phyloP scores from a whole-genome alignment of 2,329 filamentous ascomycete species.

The Alternaria triticimaculans region DNA sequence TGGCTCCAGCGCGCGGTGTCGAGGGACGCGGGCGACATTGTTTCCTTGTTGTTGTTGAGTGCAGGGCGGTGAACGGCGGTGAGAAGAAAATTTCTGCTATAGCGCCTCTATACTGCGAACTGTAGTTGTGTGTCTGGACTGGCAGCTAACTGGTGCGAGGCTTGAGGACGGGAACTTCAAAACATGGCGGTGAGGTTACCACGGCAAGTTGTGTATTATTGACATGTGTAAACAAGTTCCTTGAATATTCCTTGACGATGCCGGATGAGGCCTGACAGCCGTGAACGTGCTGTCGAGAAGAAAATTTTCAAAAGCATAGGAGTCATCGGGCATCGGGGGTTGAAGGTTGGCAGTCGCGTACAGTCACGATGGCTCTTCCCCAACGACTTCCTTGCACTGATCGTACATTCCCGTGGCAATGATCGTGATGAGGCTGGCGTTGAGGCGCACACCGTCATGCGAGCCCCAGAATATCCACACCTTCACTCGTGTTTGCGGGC shows the following conservation, averaged over 20 bases:
- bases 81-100: constrained; percentile 37
- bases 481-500: constrained; percentile 14
- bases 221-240: constrained; percentile 1
- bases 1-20: constrained; percentile 37
- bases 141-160: constrained; percentile 38
- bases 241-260: background rate
- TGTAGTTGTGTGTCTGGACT: constrained; percentile 28
- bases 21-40: constrained; percentile 37
- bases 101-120: constrained; percentile 10
- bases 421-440: constrained; percentile 12
- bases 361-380: background rate
- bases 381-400: constrained; percentile 14
- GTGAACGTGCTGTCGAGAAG: constrained; percentile 21
- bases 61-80: constrained; percentile 43
- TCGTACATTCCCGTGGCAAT: constrained; percentile 15
- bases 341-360: background rate
- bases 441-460: constrained; percentile 5
- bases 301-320: constrained; percentile 25
- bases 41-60: constrained; percentile 23
- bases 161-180: constrained; percentile 29
- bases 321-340: constrained; percentile 7
- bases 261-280: constrained; percentile 28
- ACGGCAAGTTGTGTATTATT: constrained; percentile 17
- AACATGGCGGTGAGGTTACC: constrained; percentile 36
- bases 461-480: constrained; percentile 2